Base-by-base conservation (phyloP, 139 green algal species). In the Ettlia oleoabundans region DNA sequence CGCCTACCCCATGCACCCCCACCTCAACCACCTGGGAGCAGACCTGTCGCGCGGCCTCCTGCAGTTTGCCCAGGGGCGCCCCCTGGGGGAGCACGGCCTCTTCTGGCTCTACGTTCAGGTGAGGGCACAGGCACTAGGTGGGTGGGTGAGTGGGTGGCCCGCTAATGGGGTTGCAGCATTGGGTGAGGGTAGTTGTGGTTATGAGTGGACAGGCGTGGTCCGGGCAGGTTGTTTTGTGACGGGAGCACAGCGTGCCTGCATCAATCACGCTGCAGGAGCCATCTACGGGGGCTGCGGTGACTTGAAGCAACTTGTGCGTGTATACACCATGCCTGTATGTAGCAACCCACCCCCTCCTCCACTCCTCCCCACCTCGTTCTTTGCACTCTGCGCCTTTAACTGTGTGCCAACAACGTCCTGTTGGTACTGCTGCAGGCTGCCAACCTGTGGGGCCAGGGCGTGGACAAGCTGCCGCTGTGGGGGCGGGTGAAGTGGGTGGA, bases 1-100 rank as follows among this genome's bases (percentile, higher is more conserved):
- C 38, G 96, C 96, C 26, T 99, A 99, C 87, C 94, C 97, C 9
- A 95, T 98, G 85, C 95, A 98, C 83, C 93, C 94, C 3, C 89
- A 98, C 91, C 89, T 99, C 35, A 96, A 98, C 76, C 97, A 99
- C 88, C 85, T 99, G 74, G 96, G 95, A 0, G 86, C 91, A 18
- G 97, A 99, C 88, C 68, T 93, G 37, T 94, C 86, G 41, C 92
- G 97, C 13, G 93, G 94, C 38, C 82, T 98, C 81, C 91, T 99
- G 65, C 66, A 90, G 40, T 98, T 98, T 90, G 92, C 90, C 1
- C 80, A 94, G 30, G 89, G 77, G 13, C 38, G 58, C 30, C 92
- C 93, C 18, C 86, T 99, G 33, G 96, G 96, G 0, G n/a, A 84
- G 0, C 7, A 76, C 32, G 96, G 96, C 43, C 81, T 98, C 15